Base-by-base conservation (phyloP, 139 green algal genomes). In the Chlorella vulgaris region DNA sequence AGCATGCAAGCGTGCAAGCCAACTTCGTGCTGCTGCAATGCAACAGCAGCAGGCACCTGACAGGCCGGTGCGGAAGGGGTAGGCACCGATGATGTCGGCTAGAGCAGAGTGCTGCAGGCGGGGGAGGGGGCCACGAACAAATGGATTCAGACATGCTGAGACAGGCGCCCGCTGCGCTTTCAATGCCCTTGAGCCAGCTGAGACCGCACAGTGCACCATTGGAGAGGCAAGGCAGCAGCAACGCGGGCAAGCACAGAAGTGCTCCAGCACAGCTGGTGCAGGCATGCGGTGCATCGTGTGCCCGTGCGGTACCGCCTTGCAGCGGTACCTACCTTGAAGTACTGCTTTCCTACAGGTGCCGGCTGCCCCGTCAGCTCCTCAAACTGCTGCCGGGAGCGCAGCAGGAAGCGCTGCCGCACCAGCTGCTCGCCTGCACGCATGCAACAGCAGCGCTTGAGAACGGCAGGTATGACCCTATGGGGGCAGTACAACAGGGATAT, bases 21-120 rank as follows among this genome's bases (percentile, higher is more conserved):
- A 69, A 19, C 10, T 31, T 18, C 7, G 63, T n/a, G 29, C 13
- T 18, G 6, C 6, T 29, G n/a, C 10, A 71, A 19, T 3, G 35
- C 4, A 10, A 7, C 65, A 1, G 7, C 4, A 40, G 7, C 28
- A 2, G 26, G 38, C 69, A 76, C 69, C 69, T 31, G 51, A 69
- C 22, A 79, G 73, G 21, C 88, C 88, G 31, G 68, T 26, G 18
- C 85, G 82, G 10, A 92, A 82, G 18, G 93, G 92, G 69, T 95
- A 96, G 21, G 87, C 83, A 7, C 75, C 83, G 13, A 98, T 90
- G 81, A 98, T 97, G 80, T 98, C 95, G 0, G 82, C 80, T 65
- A 98, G 89, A 8, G 81, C 79, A 0, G 80, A 91, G 84, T 96
- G 87, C 53, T 86, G 66, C n/a, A 24, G n/a, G 38, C 21, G 28